phyloP scores from a whole-genome alignment of 2,329 filamentous ascomycete genomes.

The Stemphylium beticola region DNA sequence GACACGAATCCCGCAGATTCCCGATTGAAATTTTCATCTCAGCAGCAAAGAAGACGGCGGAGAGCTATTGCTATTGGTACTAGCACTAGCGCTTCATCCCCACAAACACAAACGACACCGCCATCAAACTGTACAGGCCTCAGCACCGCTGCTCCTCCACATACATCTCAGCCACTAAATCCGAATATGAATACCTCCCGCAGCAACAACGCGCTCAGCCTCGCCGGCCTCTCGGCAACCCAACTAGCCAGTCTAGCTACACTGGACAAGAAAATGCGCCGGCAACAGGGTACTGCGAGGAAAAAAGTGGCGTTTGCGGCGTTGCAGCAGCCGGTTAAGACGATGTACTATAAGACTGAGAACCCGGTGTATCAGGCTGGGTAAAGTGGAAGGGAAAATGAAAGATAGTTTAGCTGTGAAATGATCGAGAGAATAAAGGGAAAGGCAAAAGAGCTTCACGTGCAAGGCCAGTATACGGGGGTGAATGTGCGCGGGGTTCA shows the following conservation, averaged over 20 bases:
- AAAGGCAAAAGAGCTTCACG: not conserved
- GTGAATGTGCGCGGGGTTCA: no score
- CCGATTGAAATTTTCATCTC: not conserved
- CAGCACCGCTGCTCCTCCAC: not conserved
- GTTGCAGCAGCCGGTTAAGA: slow-evolving; percentile 2
- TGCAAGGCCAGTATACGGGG: no score
- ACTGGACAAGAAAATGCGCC: slow-evolving; percentile 6
- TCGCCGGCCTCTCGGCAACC: not conserved
- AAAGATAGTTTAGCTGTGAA: not conserved
- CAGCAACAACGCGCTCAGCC: not conserved
- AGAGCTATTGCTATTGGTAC: no score
- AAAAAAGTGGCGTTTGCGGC: not conserved
- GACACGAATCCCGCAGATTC: no score
- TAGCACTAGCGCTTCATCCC: no score
- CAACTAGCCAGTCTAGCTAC: slow-evolving; percentile 1
- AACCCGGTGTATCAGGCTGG: slow-evolving; percentile 13
- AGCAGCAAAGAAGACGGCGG: no score
- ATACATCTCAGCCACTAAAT: not conserved
- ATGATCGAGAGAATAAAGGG: not conserved
- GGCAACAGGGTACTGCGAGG: not conserved
- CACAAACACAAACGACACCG: no score
- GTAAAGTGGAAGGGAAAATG: not conserved
- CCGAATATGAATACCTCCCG: not conserved
- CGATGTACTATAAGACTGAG: slow-evolving; percentile 9
- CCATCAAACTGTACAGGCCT: no score